phyloP scores from a whole-genome alignment of 164 flowering plant species.

The Pachysandra terminalis region DNA sequence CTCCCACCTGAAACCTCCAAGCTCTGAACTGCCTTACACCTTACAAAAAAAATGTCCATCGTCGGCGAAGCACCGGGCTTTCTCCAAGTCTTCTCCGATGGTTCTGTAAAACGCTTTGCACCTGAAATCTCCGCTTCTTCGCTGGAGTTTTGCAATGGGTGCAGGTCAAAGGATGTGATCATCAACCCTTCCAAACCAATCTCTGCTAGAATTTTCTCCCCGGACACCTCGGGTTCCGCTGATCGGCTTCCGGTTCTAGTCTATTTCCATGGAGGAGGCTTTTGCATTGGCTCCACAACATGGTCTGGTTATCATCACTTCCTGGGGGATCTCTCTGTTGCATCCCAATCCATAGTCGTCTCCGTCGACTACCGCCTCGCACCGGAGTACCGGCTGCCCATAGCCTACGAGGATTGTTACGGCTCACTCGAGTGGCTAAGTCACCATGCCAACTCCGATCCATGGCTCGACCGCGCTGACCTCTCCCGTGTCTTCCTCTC shows the following conservation, averaged over 20 bases:
- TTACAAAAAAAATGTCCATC: conserved; percentile 40
- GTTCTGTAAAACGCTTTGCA: conserved; percentile 52
- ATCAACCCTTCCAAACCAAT: conserved; percentile 49
- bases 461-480: conserved; percentile 58
- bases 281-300: conserved; percentile 85
- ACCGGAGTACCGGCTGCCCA: conserved; percentile 69
- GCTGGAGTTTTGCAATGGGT: conserved; percentile 27
- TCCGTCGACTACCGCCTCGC: conserved; percentile 84
- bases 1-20: neutral
- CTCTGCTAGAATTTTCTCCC: conserved; percentile 63
- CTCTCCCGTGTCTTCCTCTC: conserved; percentile 64
- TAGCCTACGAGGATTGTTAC: conserved; percentile 64
- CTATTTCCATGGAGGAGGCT: conserved; percentile 93
- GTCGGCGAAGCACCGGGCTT: conserved; percentile 53
- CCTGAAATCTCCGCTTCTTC: conserved; percentile 44
- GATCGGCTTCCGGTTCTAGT: conserved; percentile 45
- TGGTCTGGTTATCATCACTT: conserved; percentile 80
- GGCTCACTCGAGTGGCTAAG: conserved; percentile 55
- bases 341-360: conserved; percentile 42
- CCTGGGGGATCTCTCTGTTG: conserved; percentile 47
- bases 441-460: conserved; percentile 22
- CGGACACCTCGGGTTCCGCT: conserved; percentile 18
- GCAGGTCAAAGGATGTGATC: conserved; percentile 58
- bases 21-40: neutral
- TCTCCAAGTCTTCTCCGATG: conserved; percentile 69